Evolutionary conservation across 2,329 filamentous ascomycete species (phyloP).

Genomic region (Fusarium pseudograminearum): DNA sequence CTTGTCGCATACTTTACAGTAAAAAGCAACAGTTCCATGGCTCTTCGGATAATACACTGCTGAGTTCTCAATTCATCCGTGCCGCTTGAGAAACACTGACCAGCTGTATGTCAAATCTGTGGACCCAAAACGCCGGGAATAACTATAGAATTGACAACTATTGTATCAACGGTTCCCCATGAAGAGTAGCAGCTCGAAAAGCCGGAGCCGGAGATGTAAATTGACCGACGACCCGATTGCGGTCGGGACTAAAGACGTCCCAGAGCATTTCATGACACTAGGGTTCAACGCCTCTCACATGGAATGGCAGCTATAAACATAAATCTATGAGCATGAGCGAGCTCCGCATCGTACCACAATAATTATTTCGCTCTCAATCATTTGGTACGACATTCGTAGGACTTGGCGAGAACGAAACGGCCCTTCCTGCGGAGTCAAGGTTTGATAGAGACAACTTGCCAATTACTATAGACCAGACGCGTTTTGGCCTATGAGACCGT

Average conservation of each 20-base stretch:
- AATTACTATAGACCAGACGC: neutral
- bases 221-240: neutral
- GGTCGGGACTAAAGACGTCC: accelerated
- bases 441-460: neutral
- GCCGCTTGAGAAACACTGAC: neutral
- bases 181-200: accelerated
- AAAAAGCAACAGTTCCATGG: neutral
- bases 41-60: neutral
- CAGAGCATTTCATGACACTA: neutral
- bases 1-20: neutral
- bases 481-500: neutral
- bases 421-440: neutral
- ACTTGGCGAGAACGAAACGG: neutral
- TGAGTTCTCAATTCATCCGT: neutral
- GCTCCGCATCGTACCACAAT: neutral
- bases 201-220: neutral
- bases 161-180: neutral
- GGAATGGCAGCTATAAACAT: accelerated
- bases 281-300: neutral
- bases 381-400: neutral
- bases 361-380: no score
- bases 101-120: no score
- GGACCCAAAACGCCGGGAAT: neutral
- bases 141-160: neutral
- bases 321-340: neutral